phyloP scores from a whole-genome alignment of 768 basidiomycete species.

The Symmetrospora coprosmae region DNA sequence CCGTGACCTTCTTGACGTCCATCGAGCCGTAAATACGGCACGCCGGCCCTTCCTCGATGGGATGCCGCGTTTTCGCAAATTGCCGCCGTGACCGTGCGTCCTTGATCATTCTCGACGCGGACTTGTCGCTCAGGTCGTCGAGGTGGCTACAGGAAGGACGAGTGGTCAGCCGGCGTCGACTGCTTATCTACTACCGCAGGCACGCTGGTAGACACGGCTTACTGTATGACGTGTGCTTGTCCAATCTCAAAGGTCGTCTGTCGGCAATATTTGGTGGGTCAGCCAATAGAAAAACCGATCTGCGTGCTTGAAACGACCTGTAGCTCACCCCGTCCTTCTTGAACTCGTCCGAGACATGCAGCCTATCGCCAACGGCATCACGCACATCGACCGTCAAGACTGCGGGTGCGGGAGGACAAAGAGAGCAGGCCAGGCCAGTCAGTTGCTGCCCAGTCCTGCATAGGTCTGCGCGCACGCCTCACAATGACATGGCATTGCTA shows the following conservation, averaged over 20 bases:
- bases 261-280: background rate
- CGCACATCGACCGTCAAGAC: constrained; percentile 75
- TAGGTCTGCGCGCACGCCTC: constrained; percentile 37
- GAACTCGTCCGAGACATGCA: constrained; percentile 66
- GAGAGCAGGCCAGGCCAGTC: background rate
- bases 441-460: background rate
- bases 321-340: constrained; percentile 62
- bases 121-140: background rate
- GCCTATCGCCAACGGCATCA: constrained; percentile 82
- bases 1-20: constrained; percentile 75
- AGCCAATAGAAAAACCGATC: background rate
- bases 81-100: constrained; percentile 27
- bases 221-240: constrained; percentile 62
- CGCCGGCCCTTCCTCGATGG: constrained; percentile 53
- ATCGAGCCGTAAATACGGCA: constrained; percentile 78
- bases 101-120: constrained; percentile 11
- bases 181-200: background rate
- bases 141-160: background rate
- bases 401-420: constrained; percentile 34
- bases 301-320: constrained; percentile 6
- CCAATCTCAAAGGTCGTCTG: constrained; percentile 67
- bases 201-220: no score
- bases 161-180: background rate
- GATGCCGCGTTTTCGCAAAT: constrained; percentile 61
- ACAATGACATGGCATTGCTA: constrained; percentile 89